phyloP scores from a whole-genome alignment of 805 yeast genomes.

The Yarrowia keelungensis region DNA sequence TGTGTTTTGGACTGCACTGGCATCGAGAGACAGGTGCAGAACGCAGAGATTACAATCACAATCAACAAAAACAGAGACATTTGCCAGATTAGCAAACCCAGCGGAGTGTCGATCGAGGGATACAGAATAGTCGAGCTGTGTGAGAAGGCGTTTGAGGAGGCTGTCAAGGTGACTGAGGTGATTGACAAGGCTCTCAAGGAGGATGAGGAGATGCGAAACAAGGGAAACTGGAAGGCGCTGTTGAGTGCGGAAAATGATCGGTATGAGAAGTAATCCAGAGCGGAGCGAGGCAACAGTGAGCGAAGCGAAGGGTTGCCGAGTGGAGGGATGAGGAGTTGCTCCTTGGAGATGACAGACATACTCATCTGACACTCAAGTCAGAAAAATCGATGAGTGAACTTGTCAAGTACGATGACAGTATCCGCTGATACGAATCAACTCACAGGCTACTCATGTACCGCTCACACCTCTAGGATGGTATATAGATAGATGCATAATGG shows the following conservation, averaged over 20 bases:
- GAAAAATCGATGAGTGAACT: too few relatives aligned
- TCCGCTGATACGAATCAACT: too few relatives aligned
- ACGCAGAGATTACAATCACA: conserved; percentile 83
- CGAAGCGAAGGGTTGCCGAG: too few relatives aligned
- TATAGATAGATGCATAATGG: too few relatives aligned
- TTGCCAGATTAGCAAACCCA: conserved; percentile 83
- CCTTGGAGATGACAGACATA: too few relatives aligned
- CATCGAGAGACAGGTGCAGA: conserved; percentile 76
- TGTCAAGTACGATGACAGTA: too few relatives aligned
- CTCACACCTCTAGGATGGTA: too few relatives aligned
- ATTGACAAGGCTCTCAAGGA: conserved; percentile 63
- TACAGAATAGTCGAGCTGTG: conserved; percentile 67
- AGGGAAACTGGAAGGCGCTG: conserved; percentile 48
- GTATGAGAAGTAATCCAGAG: conserved; percentile 28
- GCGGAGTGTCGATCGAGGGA: conserved; percentile 91
- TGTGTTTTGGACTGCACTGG: conserved; percentile 69
- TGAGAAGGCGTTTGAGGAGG: conserved; percentile 69
- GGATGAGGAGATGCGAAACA: conserved; percentile 61
- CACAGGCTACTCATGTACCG: too few relatives aligned
- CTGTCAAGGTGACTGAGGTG: conserved; percentile 67
- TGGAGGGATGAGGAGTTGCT: too few relatives aligned
- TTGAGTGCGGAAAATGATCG: conserved; percentile 48
- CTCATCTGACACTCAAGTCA: too few relatives aligned
- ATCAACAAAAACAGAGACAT: conserved; percentile 88
- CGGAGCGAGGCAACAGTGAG: too few relatives aligned